Evolutionary conservation across 306 rosid genomes (phyloP), one percentile per base, ranked within the genome.

Genomic region (Ormosia semicastrata): DNA sequence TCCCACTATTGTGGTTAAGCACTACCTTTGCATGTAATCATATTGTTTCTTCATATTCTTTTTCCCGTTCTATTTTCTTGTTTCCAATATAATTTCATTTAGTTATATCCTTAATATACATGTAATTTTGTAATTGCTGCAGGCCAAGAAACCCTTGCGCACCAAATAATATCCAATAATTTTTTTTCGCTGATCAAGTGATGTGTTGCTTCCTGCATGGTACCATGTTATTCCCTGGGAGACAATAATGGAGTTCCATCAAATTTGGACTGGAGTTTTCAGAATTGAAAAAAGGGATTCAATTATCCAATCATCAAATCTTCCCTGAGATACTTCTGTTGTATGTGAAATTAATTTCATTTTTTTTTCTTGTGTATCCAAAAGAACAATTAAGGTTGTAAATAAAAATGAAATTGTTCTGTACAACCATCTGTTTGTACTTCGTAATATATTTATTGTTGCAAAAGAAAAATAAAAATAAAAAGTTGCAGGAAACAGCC

Each of bases 91-190:
- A 41, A 59, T 70, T 60, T 43, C 44, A 5, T 58, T 8, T 60
- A 2, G 53, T 37, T n/a, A 44, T 66, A 4, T 47, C 50, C 30
- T 71, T 43, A 70, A 60, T 64, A 75, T 47, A 75, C 57, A 18
- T 50, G 60, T 78, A 9, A 44, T 74, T 78, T 60, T 76, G 64
- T 44, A 63, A 70, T 40, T 87, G 37, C 76, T 84, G 85, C 94
- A 93, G 99, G 94, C 98, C 79, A 93, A 92, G 83, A 92, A 90
- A 82, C 15, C 91, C 44, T 95, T 85, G 82, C 88, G 81, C 88
- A 52, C n/a, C 66, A 77, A 77, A 68, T 41, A 49, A 49, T 32
- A 63, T 30, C 62, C 63, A 33, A 29, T 56, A 47, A 67, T 68
- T 46, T 46, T 44, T 71, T 74, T 76, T 66, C 56, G 57, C 80